These are phyloP conservation scores for Candida labiduridarum DNA, from an alignment of 1,139 yeast genomes.

Conservation along the genomic window DNA sequence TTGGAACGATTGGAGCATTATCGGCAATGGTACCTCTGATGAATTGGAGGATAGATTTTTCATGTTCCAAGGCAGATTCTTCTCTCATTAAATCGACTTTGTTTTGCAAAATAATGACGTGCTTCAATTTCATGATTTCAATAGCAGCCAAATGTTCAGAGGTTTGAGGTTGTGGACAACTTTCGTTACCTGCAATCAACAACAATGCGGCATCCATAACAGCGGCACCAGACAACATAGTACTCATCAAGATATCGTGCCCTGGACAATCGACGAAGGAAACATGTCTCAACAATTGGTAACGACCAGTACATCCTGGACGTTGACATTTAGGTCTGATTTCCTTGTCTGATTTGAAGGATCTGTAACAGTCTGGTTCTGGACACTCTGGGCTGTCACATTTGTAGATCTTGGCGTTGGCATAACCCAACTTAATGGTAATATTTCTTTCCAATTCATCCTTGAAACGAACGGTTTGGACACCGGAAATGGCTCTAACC, in stretches of 20 bases:
- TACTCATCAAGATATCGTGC: slow-evolving; percentile 99
- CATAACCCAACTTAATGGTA: slow-evolving; percentile 97
- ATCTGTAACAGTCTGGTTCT: slow-evolving; percentile 93
- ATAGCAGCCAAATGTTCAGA: slow-evolving; percentile 99
- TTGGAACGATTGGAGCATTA: slow-evolving; percentile 98
- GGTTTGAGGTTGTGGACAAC: slow-evolving; percentile 99
- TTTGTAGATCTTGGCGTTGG: slow-evolving; percentile 96
- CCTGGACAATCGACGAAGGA: slow-evolving; percentile 99
- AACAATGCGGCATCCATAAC: slow-evolving; percentile 99
- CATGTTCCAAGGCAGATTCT: slow-evolving; percentile 94
- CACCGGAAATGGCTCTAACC: slow-evolving; percentile 98
- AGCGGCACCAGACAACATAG: slow-evolving; percentile 99
- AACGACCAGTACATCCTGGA: slow-evolving; percentile 83
- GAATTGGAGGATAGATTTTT: slow-evolving; percentile 86
- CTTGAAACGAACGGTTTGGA: slow-evolving; percentile 97
- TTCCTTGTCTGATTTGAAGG: slow-evolving; percentile 93
- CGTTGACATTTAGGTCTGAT: slow-evolving; percentile 89
- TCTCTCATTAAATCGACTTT: slow-evolving; percentile 99
- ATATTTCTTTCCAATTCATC: slow-evolving; percentile 98
- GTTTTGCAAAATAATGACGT: slow-evolving; percentile 94
- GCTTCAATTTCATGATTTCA: slow-evolving; percentile 97
- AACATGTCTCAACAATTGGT: slow-evolving; percentile 90
- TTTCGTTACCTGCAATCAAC: slow-evolving; percentile 96
- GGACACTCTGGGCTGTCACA: slow-evolving; percentile 87
- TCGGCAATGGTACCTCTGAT: slow-evolving; percentile 98